A percentile compares a stretch with the other conserved stretches of the same genome.
phyloP scores from a whole-genome alignment of 805 yeast species.

The Ascoidea asiatica region DNA sequence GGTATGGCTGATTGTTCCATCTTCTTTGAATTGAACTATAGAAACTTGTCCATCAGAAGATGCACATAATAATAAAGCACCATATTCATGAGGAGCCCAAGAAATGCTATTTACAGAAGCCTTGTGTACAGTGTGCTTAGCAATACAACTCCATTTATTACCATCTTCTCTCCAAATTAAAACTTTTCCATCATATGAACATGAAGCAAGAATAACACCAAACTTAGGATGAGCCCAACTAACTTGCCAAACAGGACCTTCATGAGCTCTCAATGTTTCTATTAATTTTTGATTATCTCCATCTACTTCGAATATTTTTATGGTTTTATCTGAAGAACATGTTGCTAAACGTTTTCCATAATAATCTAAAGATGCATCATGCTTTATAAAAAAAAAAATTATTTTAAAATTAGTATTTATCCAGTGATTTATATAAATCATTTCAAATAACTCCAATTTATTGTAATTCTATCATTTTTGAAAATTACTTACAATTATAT shows the following conservation, averaged over 20 bases:
- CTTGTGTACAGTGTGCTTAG: conserved; percentile 77
- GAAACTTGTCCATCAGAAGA: conserved; percentile 91
- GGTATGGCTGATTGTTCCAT: conserved; percentile 50
- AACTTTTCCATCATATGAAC: conserved; percentile 92
- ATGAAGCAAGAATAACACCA: conserved; percentile 87
- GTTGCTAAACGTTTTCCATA: conserved; percentile 95
- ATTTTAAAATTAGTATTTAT: too few relatives aligned
- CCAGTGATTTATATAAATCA: too few relatives aligned
- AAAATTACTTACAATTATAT: too few relatives aligned
- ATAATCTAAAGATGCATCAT: conserved; percentile 94
- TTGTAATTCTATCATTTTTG: too few relatives aligned
- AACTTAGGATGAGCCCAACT: conserved; percentile 99
- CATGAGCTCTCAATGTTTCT: conserved; percentile 85
- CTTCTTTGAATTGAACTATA: conserved; percentile 81
- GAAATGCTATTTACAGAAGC: conserved; percentile 89
- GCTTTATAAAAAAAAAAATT: too few relatives aligned
- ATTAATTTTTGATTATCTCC: conserved; percentile 71
- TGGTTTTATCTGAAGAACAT: conserved; percentile 91
- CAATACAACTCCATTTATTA: conserved; percentile 76
- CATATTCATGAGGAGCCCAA: conserved; percentile 98
- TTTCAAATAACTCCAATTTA: too few relatives aligned
- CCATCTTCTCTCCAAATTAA: conserved; percentile 91
- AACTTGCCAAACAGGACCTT: conserved; percentile 98
- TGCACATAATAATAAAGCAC: conserved; percentile 80
- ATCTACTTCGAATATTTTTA: conserved; percentile 83